Base-by-base conservation (phyloP, 202 grass and related monocot genomes). In the Schoenoplectus triqueter region DNA sequence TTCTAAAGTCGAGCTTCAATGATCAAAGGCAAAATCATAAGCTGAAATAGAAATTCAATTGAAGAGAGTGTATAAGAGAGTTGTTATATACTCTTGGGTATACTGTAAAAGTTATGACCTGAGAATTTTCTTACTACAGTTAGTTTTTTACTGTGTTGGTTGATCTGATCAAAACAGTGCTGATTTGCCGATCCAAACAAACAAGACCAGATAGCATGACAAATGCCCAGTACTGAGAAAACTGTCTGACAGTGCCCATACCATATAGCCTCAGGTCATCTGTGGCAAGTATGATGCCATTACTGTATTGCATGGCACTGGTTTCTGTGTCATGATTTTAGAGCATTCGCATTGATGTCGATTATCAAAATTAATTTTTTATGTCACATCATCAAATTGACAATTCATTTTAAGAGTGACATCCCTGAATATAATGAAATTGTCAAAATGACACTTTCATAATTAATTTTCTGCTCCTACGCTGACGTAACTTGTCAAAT, bases 241-340 rank as follows among this genome's bases (percentile, higher is more conserved):
- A 60, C 46, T 78, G 74, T 78, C 54, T 45, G 54, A 19, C 75
- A 4, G 75, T 61, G 75, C 75, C 75, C 75, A 78, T 61, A 19
- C 75, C 31, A 17, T 7, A 2, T 54, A 4, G 1, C 1, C 57
- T 17, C 52, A 4, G 39, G 18, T 61, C 0, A 5, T 61, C 54
- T 78, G 54, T 78, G 54, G 2, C 6, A 3, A 17, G 2, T 2
- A 13, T 19, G 3, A 19, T 39, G 6, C 49, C 2, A 22, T 0
- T n/a, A n/a, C 22, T 13, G 2, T 4, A 41, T n/a, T 11, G 11
- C 11, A 13, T 40, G 10, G 55, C 4, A 7, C 5, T 76, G 47
- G 11, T 3, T 39, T 66, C 10, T 1, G 21, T 2, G 15, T 7
- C 44, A 1, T 17, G 3, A n/a, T 71, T 0, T 19, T n/a, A n/a